Evolutionary conservation across 371 early-diverging fungal species (phyloP), one percentile per base, ranked within the genome.

Genomic region (Umbelopsis sp.): DNA sequence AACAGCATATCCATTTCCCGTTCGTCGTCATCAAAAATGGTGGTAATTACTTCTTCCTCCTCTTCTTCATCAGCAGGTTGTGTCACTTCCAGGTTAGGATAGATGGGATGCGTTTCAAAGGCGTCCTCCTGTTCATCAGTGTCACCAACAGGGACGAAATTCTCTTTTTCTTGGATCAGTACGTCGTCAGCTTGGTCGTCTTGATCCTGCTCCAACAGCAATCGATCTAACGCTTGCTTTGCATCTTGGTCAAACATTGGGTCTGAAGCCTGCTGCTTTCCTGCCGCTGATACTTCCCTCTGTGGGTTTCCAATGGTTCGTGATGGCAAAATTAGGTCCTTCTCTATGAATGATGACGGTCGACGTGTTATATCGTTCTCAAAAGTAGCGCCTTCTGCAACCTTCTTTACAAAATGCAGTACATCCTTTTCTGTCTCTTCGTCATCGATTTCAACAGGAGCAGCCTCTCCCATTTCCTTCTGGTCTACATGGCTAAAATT

Each of bases 1-100:
- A 57, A 29, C 29, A 29, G 32, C 37, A 18, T 57, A 35, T 57
- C 57, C 29, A 57, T 12, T 14, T 57, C 57, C 1, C 57, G 57
- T 35, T 57, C 57, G 18, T 57, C 57, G 14, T 57, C 57, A 35
- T 57, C 57, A 57, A 57, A 25, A 6, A 18, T n/a, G 18, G 18
- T 32, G 0, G 11, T 29, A 14, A 35, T 35, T 4, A 18, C 16
- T 35, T 57, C 57, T 35, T 29, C 35, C 9, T 35, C 29, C 29
- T 18, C 57, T 35, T 57, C 32, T 10, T 29, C 35, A 1, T 57
- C 8, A 29, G 8, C 14, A 57, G 57, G 7, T 18, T 16, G 14
- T 35, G 35, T 18, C 18, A 12, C 57, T 3, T 8, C 0, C 57
- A 37, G 32, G 52, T 25, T 11, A 22, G 4, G 25, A 9, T 51